These are phyloP conservation scores for Biancaea sappan DNA, from an alignment of 306 rosid species.

Conservation along the genomic window DNA sequence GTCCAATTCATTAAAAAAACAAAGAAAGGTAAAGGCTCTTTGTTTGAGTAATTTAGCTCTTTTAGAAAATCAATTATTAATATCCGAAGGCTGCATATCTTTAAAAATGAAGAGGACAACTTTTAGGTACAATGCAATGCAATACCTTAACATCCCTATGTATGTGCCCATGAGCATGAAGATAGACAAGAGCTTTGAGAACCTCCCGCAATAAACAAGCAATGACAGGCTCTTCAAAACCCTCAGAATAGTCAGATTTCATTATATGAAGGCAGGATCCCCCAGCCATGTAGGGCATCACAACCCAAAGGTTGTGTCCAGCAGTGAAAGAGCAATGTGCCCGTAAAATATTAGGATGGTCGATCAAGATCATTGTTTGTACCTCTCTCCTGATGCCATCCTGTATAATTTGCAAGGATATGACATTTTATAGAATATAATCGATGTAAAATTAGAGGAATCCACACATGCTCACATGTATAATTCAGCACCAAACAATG, in stretches of 20 bases:
- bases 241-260: conserved; percentile 79
- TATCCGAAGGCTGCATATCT: conserved; percentile 22
- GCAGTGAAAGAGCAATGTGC: conserved; percentile 95
- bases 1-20: not conserved
- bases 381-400: conserved; percentile 97
- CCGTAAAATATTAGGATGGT: conserved; percentile 78
- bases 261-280: conserved; percentile 98
- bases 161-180: conserved; percentile 90
- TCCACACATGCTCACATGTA: not conserved
- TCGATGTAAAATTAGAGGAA: conserved; percentile 5
- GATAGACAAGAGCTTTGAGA: conserved; percentile 92
- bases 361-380: conserved; percentile 79
- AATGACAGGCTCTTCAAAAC: conserved; percentile 93
- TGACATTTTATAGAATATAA: conserved; percentile 1
- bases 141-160: conserved; percentile 97
- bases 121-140: conserved; percentile 9
- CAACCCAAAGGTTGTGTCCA: conserved; percentile 96
- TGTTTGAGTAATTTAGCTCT: conserved; percentile 17
- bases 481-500: conserved; percentile 18
- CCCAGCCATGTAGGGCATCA: conserved; percentile 99
- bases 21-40: not conserved
- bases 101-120: not conserved
- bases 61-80: conserved; percentile 2
- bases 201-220: conserved; percentile 89
- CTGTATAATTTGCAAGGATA: conserved; percentile 52